Conservation (phyloP, 164 flowering plant genomes). For the Platanus orientalis region DNA sequence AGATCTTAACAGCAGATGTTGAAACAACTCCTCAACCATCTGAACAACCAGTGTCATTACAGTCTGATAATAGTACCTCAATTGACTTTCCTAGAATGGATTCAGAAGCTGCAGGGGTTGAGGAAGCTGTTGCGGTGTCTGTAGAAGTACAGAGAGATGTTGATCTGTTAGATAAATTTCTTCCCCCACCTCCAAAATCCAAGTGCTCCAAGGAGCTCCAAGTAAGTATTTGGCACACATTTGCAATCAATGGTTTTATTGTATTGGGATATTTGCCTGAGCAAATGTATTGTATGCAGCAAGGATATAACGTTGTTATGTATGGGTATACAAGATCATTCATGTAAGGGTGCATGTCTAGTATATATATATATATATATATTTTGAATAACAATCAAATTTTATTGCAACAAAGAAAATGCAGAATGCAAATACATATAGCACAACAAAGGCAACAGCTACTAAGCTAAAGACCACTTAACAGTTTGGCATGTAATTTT, state of each 20-base stretch:
- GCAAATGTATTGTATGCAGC: too few species aligned
- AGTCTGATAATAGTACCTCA: conserved; percentile 18
- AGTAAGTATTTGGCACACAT: conserved; percentile 51
- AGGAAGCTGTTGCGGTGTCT: conserved; percentile 26
- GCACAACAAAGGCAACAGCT: too few species aligned
- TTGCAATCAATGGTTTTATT: not conserved
- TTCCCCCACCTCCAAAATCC: conserved; percentile 65
- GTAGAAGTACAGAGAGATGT: conserved; percentile 32
- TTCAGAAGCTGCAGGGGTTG: conserved; percentile 30
- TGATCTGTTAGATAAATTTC: conserved; percentile 63
- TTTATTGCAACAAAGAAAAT: too few species aligned
- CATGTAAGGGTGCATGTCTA: too few species aligned
- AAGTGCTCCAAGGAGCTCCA: conserved; percentile 82
- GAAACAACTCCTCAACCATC: conserved; percentile 35
- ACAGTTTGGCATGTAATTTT: too few species aligned
- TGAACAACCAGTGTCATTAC: conserved; percentile 35
- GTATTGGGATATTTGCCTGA: not conserved
- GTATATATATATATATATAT: too few species aligned
- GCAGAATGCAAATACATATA: too few species aligned
- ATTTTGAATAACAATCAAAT: too few species aligned
- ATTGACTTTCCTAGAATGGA: conserved; percentile 22
- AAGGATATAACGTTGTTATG: too few species aligned
- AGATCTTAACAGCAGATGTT: conserved; percentile 28
- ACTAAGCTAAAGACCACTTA: too few species aligned
- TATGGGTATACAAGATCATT: too few species aligned